A percentile compares a stretch with the other conserved stretches of the same genome.
phyloP scores from a whole-genome alignment of 140 eudicot genomes.

The Flaveria floridana region DNA sequence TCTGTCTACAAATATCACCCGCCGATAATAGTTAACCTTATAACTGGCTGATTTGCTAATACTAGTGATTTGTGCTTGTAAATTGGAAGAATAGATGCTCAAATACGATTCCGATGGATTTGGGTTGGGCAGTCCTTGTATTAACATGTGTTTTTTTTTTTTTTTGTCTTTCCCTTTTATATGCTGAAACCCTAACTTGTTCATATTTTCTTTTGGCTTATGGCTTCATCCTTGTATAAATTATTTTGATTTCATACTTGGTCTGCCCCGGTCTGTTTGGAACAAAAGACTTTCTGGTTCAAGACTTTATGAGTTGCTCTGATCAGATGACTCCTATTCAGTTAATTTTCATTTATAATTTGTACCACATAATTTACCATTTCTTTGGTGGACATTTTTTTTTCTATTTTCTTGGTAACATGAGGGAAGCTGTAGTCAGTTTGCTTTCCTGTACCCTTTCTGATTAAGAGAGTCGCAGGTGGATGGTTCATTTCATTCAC shows the following conservation, averaged over 20 bases:
- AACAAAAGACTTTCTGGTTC: constrained; percentile 9
- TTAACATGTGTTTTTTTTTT: neutral
- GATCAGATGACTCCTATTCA: neutral
- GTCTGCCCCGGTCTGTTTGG: neutral
- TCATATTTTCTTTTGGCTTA: neutral
- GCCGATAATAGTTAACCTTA: neutral
- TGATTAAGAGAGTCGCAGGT: constrained; percentile 93
- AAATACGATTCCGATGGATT: constrained; percentile 15
- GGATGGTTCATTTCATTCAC: constrained; percentile 99
- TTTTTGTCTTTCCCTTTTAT: too few relatives aligned
- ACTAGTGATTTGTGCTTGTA: neutral
- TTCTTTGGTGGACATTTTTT: neutral
- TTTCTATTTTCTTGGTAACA: neutral
- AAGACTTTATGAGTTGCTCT: neutral
- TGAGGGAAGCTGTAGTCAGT: constrained; percentile 17
- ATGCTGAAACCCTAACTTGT: neutral
- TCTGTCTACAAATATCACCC: neutral
- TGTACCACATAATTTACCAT: neutral
- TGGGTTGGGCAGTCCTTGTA: neutral
- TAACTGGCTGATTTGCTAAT: neutral
- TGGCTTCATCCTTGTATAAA: neutral
- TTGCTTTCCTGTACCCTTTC: constrained; percentile 44
- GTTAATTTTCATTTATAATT: neutral
- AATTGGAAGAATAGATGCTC: neutral
- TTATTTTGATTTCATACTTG: neutral